Percentiles rank a stretch among this genome's conserved stretches.
Evolutionary conservation across 257 asterid genomes (phyloP).

Genomic region (Nicotiana tabacum): DNA sequence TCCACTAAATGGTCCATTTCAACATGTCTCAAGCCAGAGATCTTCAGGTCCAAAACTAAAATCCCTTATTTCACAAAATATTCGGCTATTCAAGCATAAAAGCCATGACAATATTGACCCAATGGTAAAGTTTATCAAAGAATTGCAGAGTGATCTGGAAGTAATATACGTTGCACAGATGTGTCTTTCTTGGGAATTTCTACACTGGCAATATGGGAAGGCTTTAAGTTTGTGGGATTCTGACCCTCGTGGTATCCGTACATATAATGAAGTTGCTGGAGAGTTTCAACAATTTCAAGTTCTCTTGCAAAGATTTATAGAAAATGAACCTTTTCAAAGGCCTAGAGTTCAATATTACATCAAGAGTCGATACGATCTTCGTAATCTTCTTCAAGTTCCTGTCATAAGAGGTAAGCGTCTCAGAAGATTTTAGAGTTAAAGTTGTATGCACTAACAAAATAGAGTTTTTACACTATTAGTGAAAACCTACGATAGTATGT

Average conservation of each 20-base stretch:
- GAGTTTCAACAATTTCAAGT: slow-evolving; percentile 95
- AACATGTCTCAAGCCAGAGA: slow-evolving; percentile 39
- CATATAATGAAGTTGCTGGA: slow-evolving; percentile 78
- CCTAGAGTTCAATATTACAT: slow-evolving; percentile 57
- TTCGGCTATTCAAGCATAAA: slow-evolving; percentile 53
- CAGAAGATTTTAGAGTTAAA: neutral
- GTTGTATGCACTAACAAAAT: neutral
- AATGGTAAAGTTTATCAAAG: slow-evolving; percentile 62
- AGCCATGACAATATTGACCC: slow-evolving; percentile 60
- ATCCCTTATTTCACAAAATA: slow-evolving; percentile 51
- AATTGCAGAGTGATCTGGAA: slow-evolving; percentile 76
- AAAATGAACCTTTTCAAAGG: slow-evolving; percentile 81
- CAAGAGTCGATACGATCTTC: slow-evolving; percentile 56
- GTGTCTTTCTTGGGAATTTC: slow-evolving; percentile 96
- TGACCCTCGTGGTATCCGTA: slow-evolving; percentile 46
- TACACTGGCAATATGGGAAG: slow-evolving; percentile 79
- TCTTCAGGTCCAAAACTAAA: slow-evolving; percentile 46
- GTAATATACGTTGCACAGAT: slow-evolving; percentile 82
- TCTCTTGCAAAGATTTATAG: slow-evolving; percentile 72
- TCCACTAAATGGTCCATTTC: slow-evolving; percentile 60
- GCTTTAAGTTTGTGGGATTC: slow-evolving; percentile 72
- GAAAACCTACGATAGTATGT: too few relatives aligned
- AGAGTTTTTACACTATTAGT: too few relatives aligned
- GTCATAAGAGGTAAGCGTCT: slow-evolving; percentile 50
- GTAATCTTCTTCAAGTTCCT: slow-evolving; percentile 91